Conservation (phyloP, 441 rosid genomes). For the Erodium moschatum region DNA sequence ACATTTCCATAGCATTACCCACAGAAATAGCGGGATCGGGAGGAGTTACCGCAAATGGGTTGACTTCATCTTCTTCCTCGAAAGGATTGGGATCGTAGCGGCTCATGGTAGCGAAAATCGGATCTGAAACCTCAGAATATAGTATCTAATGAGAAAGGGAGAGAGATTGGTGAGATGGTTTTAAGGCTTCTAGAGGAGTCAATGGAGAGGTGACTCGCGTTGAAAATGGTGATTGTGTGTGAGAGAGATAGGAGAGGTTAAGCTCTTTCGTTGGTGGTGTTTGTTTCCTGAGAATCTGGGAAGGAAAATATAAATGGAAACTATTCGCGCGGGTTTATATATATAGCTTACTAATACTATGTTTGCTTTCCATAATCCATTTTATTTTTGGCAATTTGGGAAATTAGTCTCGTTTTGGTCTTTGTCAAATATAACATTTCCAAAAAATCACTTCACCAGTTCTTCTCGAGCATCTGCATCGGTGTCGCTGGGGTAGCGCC, state of each 20-base stretch:
- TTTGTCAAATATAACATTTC: background rate
- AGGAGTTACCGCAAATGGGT: slow-evolving; percentile 76
- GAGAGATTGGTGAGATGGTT: background rate
- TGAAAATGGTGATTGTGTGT: background rate
- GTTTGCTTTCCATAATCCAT: background rate
- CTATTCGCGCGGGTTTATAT: slow-evolving; percentile 2
- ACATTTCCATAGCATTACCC: background rate
- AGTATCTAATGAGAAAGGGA: background rate
- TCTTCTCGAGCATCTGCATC: no score
- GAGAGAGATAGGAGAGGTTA: background rate
- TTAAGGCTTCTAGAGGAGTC: background rate
- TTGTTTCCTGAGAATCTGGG: slow-evolving; percentile 27
- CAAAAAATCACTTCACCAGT: no score
- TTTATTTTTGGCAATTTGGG: background rate
- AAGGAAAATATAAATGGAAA: slow-evolving; percentile 6
- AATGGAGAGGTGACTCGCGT: background rate
- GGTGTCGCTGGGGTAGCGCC: no score
- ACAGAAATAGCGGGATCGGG: background rate
- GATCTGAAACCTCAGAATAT: slow-evolving; percentile 15
- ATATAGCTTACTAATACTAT: background rate
- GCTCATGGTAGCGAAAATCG: slow-evolving; percentile 40
- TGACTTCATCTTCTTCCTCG: slow-evolving; percentile 66
- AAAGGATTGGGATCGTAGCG: slow-evolving; percentile 69
- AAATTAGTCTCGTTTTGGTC: background rate
- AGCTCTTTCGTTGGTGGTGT: background rate